Percentiles rank a stretch among this genome's conserved stretches.
phyloP scores from a whole-genome alignment of 2,329 filamentous ascomycete species.

The Aspergillus ibericus region DNA sequence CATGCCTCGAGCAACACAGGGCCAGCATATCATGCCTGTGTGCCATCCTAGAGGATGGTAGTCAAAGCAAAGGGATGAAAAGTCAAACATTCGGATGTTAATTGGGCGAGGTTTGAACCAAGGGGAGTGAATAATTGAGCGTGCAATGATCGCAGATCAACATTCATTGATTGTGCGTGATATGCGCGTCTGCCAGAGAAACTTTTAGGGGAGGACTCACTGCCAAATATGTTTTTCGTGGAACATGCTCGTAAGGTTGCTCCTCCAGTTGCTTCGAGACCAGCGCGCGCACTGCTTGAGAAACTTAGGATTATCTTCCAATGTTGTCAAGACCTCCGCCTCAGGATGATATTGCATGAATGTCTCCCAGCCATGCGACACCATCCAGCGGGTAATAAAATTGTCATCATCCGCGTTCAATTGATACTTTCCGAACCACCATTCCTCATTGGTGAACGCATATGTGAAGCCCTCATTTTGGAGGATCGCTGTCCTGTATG shows the following conservation, averaged over 20 bases:
- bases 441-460: slow-evolving; percentile 88
- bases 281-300: slow-evolving; percentile 91
- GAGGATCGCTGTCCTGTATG: slow-evolving; percentile 85
- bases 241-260: slow-evolving; percentile 88
- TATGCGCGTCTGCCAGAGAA: not conserved
- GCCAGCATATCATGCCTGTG: not conserved
- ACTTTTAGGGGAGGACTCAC: slow-evolving; percentile 59
- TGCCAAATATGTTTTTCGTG: slow-evolving; percentile 80
- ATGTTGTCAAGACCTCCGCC: slow-evolving; percentile 87
- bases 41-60: not conserved
- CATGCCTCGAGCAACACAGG: no score
- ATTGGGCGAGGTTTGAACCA: not conserved
- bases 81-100: not conserved
- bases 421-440: slow-evolving; percentile 74
- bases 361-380: slow-evolving; percentile 88
- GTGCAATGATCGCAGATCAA: not conserved
- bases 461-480: slow-evolving; percentile 82
- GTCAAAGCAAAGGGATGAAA: not conserved
- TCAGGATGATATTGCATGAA: slow-evolving; percentile 92
- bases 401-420: slow-evolving; percentile 98
- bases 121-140: not conserved
- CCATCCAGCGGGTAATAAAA: slow-evolving; percentile 95
- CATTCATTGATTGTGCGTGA: no score
- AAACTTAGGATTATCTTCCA: slow-evolving; percentile 86
- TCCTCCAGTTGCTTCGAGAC: slow-evolving; percentile 97